Conservation (phyloP, 2,329 filamentous ascomycete species). For the Cytospora piceicola region DNA sequence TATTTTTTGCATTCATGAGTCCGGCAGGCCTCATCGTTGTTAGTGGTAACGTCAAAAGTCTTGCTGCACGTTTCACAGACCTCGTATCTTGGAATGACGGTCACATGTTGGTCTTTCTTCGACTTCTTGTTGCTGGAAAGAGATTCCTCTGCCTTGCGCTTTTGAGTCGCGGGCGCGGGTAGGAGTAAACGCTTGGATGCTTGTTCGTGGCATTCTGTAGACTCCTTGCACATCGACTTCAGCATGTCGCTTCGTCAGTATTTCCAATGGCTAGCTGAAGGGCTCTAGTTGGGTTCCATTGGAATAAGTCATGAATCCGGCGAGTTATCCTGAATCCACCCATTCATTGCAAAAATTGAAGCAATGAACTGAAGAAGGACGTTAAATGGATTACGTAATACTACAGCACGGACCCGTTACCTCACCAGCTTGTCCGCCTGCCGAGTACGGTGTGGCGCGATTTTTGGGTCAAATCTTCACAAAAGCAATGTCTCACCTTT, state of each 20-base stretch:
- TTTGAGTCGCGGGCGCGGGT: background rate
- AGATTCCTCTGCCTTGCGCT: background rate
- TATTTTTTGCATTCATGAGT: no score
- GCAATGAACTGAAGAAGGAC: background rate
- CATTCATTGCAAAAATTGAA: background rate
- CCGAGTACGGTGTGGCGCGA: constrained; percentile 2
- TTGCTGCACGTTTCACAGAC: no score
- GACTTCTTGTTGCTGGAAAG: no score
- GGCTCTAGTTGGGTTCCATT: no score
- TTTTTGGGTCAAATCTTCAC: constrained; percentile 7
- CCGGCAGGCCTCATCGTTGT: no score
- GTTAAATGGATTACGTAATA: background rate
- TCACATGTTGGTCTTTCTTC: no score
- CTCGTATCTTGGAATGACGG: background rate
- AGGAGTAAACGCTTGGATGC: background rate
- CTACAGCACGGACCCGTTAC: background rate
- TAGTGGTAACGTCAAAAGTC: no score
- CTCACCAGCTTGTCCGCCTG: background rate
- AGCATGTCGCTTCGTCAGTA: background rate
- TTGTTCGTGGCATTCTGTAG: background rate
- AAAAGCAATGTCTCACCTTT: constrained; percentile 7
- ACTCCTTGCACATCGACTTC: background rate
- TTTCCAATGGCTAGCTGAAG: no score
- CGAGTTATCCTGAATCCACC: background rate
- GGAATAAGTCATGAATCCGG: background rate